Conservation (phyloP, 352 stramenopile species). For the Pythium aristosporum region DNA sequence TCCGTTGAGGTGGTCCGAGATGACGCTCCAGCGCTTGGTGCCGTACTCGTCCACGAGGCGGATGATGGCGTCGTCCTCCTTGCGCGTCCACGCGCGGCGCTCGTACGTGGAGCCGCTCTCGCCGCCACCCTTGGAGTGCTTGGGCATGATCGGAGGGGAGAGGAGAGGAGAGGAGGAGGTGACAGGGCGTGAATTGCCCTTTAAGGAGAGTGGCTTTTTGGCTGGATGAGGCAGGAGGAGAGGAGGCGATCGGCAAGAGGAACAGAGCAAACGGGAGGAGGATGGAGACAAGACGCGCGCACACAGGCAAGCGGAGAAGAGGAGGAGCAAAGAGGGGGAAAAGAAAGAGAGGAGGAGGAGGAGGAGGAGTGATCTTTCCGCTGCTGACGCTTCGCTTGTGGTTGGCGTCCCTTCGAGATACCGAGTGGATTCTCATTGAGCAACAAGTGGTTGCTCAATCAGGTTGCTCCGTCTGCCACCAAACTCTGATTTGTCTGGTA, state of each 20-base stretch:
- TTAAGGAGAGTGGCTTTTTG: constrained; percentile 14
- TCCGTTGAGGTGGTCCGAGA: constrained; percentile 84
- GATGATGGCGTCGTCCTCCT: constrained; percentile 86
- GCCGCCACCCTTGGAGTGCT: constrained; percentile 36
- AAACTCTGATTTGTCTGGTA: neutral
- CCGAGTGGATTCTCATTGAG: neutral
- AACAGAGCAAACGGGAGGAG: neutral
- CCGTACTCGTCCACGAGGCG: constrained; percentile 84
- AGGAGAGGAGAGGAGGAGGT: neutral
- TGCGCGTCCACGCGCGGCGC: constrained; percentile 79
- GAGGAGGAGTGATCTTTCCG: constrained; percentile 15
- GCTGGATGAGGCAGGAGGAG: constrained; percentile 6
- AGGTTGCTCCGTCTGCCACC: neutral
- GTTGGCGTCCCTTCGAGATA: constrained; percentile 14
- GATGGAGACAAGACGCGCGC: neutral
- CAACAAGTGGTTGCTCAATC: constrained; percentile 8
- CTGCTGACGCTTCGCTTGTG: constrained; percentile 13
- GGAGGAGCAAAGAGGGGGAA: neutral
- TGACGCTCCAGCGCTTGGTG: constrained; percentile 86
- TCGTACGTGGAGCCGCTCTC: constrained; percentile 75
- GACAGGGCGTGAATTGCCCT: constrained; percentile 9
- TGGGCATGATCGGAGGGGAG: constrained; percentile 44
- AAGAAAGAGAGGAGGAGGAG: constrained; percentile 1
- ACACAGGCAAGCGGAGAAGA: neutral
- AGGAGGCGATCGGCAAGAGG: neutral